These are phyloP conservation scores for Beauveria australis DNA, from an alignment of 2,329 filamentous ascomycete genomes.

Conservation along the genomic window DNA sequence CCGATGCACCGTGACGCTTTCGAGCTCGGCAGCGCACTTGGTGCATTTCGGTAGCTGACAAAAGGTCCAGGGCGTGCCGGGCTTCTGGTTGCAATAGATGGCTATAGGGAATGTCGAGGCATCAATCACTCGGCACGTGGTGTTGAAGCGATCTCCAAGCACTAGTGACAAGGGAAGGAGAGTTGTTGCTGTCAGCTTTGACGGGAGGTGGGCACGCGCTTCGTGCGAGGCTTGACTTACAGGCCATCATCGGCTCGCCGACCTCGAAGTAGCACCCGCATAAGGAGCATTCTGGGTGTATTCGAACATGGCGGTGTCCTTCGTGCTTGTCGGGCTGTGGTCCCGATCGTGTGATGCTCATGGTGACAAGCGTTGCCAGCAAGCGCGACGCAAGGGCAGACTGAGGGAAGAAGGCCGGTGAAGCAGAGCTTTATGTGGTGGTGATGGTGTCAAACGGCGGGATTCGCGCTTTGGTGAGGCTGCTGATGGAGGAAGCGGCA, in stretches of 20 bases:
- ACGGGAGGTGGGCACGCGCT: too few relatives aligned
- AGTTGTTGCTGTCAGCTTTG: not conserved
- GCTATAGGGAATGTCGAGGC: conserved; percentile 6
- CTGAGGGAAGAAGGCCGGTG: not conserved
- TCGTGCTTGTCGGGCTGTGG: not conserved
- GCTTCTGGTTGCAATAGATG: conserved; percentile 6
- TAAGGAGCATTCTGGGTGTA: conserved; percentile 5
- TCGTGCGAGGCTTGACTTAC: not conserved
- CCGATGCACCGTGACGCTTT: not conserved
- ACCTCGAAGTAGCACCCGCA: conserved; percentile 6
- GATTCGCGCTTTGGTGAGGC: too few relatives aligned
- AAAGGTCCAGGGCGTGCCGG: not conserved
- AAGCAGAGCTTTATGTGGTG: too few relatives aligned
- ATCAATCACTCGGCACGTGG: not conserved
- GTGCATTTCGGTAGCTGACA: conserved; percentile 1
- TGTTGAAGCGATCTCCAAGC: not conserved
- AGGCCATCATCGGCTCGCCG: conserved; percentile 2
- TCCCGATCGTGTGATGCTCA: not conserved
- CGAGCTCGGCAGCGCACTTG: not conserved
- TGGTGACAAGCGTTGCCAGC: not conserved
- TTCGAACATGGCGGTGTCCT: conserved; percentile 6
- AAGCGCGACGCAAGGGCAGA: not conserved
- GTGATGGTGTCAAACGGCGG: too few relatives aligned
- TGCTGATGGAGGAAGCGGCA: too few relatives aligned
- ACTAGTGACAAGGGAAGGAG: not conserved